Evolutionary conservation across 805 yeast genomes (phyloP).

Genomic region (Candida manassasensis): DNA sequence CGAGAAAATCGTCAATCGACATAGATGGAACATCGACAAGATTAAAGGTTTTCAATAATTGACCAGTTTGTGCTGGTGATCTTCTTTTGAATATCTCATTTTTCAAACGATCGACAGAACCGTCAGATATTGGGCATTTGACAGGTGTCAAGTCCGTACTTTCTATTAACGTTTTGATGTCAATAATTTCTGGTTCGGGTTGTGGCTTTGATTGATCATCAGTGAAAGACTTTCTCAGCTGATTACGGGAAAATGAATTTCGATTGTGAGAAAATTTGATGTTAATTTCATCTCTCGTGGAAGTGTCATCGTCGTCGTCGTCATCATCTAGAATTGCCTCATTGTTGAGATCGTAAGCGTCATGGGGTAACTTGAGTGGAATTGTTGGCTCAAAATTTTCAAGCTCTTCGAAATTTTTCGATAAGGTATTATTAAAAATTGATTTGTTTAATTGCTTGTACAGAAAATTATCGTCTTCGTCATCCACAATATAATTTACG

Average conservation of each 20-base stretch:
- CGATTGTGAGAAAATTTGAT: neutral
- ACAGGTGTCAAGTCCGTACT: conserved; percentile 9
- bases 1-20: conserved; percentile 30
- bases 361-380: neutral
- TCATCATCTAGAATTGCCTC: conserved; percentile 1
- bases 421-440: neutral
- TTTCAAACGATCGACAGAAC: conserved; percentile 16
- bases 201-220: neutral
- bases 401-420: conserved; percentile 3
- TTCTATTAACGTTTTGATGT: conserved; percentile 9
- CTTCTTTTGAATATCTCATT: conserved; percentile 16
- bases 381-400: conserved; percentile 2
- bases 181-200: conserved; percentile 5
- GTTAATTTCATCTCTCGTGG: neutral
- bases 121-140: conserved; percentile 14
- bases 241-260: too few relatives aligned
- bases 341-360: conserved; percentile 2
- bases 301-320: conserved; percentile 7
- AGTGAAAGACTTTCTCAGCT: neutral
- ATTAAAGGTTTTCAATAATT: conserved; percentile 28
- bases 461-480: neutral
- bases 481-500: neutral
- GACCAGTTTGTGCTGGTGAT: conserved; percentile 19
- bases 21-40: conserved; percentile 32
- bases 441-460: neutral